Evolutionary conservation across 306 rosid species (phyloP), one percentile per base, ranked within the genome.

Genomic region (Purshia tridentata): DNA sequence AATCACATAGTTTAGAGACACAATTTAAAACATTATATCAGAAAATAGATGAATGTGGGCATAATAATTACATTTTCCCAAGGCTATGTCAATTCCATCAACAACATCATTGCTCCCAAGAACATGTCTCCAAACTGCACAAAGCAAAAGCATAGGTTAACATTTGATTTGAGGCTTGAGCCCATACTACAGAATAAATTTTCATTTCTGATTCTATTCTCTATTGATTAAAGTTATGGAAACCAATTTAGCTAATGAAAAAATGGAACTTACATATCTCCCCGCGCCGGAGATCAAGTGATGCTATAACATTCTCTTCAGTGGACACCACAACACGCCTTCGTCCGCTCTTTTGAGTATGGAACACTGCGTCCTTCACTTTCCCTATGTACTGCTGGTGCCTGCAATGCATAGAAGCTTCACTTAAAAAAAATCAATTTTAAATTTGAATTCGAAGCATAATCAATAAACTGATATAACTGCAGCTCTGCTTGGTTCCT

Each of bases 111-210:
- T 83, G 76, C 85, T 69, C 71, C 93, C 99, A 57, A 95, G 88
- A 76, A 88, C 85, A 74, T 82, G 98, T 86, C 99, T 90, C 98
- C 99, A 95, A 86, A 90, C 99, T 95, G 97, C 99, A 81, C 81
- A 82, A 66, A 74, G 77, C 71, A 77, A 72, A 23, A 77, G 66
- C 83, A 81, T n/a, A 63, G 49, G 59, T 83, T 61, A 80, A 83
- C 61, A 72, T 45, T 18, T 13, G 1, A 48, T 13, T 54, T 5
- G 9, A 11, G 50, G 52, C 45, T 41, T 5, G n/a, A 69, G 29
- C 74, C 14, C 9, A 54, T 20, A 10, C 23, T 16, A 51, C 18
- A 15, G 7, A 58, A 46, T 14, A 71, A 46, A 61, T 16, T 56
- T 29, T 1, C 18, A 56, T 54, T 7, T 4, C 37, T 70, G 20